Evolutionary conservation across 352 stramenopile species (phyloP).

Genomic region (Phytophthora agathidicida): DNA sequence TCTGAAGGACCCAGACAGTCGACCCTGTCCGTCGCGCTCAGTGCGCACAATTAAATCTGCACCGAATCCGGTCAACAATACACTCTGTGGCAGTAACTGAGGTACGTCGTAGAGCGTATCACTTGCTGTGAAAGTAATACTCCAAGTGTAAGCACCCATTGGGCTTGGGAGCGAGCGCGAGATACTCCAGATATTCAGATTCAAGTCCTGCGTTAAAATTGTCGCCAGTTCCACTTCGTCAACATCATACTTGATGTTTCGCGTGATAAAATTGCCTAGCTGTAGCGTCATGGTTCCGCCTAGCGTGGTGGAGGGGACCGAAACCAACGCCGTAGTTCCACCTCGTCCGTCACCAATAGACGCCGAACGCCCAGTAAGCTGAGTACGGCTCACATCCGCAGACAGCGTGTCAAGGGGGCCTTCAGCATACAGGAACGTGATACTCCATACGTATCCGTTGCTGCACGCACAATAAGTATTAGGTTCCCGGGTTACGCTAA

Average conservation of each 20-base stretch:
- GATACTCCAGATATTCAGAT: conserved; percentile 59
- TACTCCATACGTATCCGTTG: conserved; percentile 75
- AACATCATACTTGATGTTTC: conserved; percentile 73
- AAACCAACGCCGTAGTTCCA: conserved; percentile 41
- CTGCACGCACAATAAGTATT: conserved; percentile 81
- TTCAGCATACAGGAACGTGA: conserved; percentile 80
- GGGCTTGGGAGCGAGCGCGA: conserved; percentile 41
- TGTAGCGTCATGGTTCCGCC: conserved; percentile 74
- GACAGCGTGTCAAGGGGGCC: conserved; percentile 55
- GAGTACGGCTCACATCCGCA: conserved; percentile 37
- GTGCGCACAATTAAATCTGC: conserved; percentile 56
- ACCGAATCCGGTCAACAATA: conserved; percentile 64
- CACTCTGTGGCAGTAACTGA: conserved; percentile 52
- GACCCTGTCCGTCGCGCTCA: conserved; percentile 60
- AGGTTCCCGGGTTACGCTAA: conserved; percentile 53
- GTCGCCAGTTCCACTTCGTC: conserved; percentile 54
- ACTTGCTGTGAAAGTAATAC: conserved; percentile 75
- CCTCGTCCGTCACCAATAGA: conserved; percentile 68
- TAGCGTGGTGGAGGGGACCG: conserved; percentile 69
- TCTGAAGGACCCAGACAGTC: conserved; percentile 71
- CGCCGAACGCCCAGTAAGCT: conserved; percentile 57
- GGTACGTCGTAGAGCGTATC: conserved; percentile 69
- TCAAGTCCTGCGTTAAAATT: conserved; percentile 72
- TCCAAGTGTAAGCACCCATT: conserved; percentile 74
- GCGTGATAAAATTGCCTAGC: conserved; percentile 52